phyloP scores from a whole-genome alignment of 805 yeast species.

The Wickerhamomyces mucosus region DNA sequence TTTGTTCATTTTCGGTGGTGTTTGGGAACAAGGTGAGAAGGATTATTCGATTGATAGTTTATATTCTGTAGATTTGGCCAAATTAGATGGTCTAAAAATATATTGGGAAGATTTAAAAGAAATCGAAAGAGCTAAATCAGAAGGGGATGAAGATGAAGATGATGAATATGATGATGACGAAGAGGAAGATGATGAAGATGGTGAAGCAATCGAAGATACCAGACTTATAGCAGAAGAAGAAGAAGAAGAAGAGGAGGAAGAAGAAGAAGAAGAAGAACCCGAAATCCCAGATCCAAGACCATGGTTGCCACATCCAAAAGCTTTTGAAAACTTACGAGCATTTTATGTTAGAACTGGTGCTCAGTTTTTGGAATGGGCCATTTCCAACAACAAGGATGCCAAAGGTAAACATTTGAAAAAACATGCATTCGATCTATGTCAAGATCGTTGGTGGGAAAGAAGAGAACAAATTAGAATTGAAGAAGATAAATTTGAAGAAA shows the following conservation, averaged over 20 bases:
- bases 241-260: constrained; percentile 63
- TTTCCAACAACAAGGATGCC: constrained; percentile 73
- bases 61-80: constrained; percentile 78
- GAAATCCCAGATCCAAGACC: constrained; percentile 88
- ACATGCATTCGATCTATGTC: constrained; percentile 82
- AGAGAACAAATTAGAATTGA: constrained; percentile 83
- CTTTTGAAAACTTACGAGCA: constrained; percentile 76
- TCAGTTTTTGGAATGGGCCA: constrained; percentile 86
- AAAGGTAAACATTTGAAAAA: constrained; percentile 87
- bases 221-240: constrained; percentile 29
- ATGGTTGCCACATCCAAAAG: constrained; percentile 95
- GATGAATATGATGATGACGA: constrained; percentile 58
- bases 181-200: constrained; percentile 58
- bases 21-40: constrained; percentile 80
- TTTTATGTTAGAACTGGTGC: constrained; percentile 85
- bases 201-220: constrained; percentile 31
- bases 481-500: constrained; percentile 83
- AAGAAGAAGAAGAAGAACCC: constrained; percentile 47
- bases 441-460: constrained; percentile 98
- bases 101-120: constrained; percentile 79
- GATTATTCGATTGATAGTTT: constrained; percentile 80
- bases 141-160: constrained; percentile 64
- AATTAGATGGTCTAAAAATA: constrained; percentile 78
- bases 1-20: constrained; percentile 81
- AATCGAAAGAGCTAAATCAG: constrained; percentile 37